Conservation (phyloP, 2,329 filamentous ascomycete species). For the Colletotrichum theobromicola region DNA sequence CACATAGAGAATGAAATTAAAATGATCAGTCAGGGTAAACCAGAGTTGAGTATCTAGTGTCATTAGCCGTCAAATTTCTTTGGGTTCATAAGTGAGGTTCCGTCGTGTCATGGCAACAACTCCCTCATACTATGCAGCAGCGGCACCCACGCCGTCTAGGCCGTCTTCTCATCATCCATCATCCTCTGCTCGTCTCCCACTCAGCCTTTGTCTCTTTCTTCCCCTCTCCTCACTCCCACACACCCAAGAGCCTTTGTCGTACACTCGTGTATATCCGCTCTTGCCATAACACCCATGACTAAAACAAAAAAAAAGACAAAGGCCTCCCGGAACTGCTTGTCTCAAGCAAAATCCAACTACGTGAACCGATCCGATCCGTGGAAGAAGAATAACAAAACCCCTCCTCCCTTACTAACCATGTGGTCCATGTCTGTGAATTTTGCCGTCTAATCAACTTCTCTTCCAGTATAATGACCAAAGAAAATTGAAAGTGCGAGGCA, state of each 20-base stretch:
- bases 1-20: not conserved
- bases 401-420: not conserved
- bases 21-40: not conserved
- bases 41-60: slow-evolving; percentile 2
- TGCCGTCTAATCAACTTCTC: not conserved
- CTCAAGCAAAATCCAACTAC: not conserved
- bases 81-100: slow-evolving; percentile 15
- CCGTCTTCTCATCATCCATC: not conserved
- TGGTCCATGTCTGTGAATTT: not conserved
- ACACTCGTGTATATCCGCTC: not conserved
- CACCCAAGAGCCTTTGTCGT: not conserved
- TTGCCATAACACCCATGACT: not conserved
- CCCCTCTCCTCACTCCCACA: not conserved
- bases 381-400: slow-evolving; percentile 3
- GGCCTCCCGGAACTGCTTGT: not conserved
- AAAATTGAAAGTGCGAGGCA: slow-evolving; percentile 7
- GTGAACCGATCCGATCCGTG: not conserved
- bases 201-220: not conserved
- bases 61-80: slow-evolving; percentile 20
- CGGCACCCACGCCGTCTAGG: not conserved
- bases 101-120: slow-evolving; percentile 8
- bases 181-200: not conserved
- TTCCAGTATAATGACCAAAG: slow-evolving; percentile 8
- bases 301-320: not conserved
- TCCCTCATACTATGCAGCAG: slow-evolving; percentile 4